These are phyloP conservation scores for Populus hybrid DNA, from an alignment of 441 rosid genomes.

Conservation along the genomic window DNA sequence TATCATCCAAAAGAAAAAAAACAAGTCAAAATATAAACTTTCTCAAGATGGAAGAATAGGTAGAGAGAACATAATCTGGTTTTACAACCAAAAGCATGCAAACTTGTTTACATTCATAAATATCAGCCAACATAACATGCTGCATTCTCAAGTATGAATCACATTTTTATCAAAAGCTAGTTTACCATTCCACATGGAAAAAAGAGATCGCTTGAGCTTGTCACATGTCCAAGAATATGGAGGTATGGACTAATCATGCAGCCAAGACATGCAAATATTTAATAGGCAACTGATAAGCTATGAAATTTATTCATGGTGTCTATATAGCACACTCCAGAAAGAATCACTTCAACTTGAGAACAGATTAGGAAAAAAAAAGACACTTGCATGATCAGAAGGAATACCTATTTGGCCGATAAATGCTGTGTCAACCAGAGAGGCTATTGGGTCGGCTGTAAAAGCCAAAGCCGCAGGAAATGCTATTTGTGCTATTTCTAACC, in stretches of 20 bases:
- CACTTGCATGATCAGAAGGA: neutral
- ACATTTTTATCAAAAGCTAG: no score
- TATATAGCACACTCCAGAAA: neutral
- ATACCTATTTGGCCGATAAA: conserved; percentile 91
- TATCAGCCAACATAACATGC: neutral
- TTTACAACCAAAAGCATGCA: neutral
- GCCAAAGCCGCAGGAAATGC: conserved; percentile 95
- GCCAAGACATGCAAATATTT: no score
- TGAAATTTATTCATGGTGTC: neutral
- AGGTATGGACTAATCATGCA: neutral
- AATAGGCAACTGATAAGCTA: neutral
- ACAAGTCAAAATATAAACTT: neutral
- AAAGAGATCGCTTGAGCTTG: neutral
- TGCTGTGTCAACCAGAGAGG: conserved; percentile 93
- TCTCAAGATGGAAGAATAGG: neutral
- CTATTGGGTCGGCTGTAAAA: conserved; percentile 89
- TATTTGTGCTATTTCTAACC: conserved; percentile 69
- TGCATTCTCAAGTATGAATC: neutral
- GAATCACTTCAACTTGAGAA: neutral
- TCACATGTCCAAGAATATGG: no score
- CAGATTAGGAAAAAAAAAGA: neutral
- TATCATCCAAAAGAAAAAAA: neutral
- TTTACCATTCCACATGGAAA: neutral
- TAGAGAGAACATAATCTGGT: neutral
- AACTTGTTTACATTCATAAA: neutral